phyloP scores from a whole-genome alignment of 2,329 filamentous ascomycete species.

The Colletotrichum incanum region DNA sequence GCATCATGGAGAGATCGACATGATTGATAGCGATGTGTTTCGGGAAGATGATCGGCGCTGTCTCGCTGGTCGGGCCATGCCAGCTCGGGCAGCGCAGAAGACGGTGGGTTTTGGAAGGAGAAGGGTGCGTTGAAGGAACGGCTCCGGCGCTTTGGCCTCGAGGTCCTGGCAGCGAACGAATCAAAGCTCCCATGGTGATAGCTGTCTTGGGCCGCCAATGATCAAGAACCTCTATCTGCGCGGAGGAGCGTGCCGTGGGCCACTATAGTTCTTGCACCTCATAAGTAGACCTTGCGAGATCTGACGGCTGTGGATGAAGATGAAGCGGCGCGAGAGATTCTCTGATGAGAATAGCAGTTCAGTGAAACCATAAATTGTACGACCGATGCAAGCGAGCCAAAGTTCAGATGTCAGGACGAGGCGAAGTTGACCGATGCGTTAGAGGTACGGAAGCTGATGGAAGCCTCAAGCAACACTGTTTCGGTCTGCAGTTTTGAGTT shows the following conservation, averaged over 20 bases:
- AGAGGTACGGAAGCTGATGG: constrained; percentile 3
- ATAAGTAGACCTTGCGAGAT: constrained; percentile 19
- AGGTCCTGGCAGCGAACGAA: constrained; percentile 5
- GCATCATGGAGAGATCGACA: constrained; percentile 21
- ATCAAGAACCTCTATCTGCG: neutral
- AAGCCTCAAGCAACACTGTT: constrained; percentile 20
- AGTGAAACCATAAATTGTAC: constrained; percentile 18
- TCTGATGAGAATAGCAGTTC: constrained; percentile 21
- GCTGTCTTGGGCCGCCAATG: neutral
- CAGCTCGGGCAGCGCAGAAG: constrained; percentile 29
- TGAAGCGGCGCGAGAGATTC: constrained; percentile 12
- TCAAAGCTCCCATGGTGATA: constrained; percentile 11
- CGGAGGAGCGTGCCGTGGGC: neutral
- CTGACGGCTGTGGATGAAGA: constrained; percentile 33
- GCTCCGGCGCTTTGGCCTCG: constrained; percentile 19
- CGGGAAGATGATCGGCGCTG: constrained; percentile 18
- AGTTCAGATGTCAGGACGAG: constrained; percentile 26
- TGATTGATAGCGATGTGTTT: constrained; percentile 9
- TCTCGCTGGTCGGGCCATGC: constrained; percentile 19
- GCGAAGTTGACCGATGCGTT: constrained; percentile 18
- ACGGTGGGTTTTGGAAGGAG: constrained; percentile 6
- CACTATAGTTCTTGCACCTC: neutral
- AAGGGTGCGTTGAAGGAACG: neutral
- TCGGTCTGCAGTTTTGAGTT: constrained; percentile 29
- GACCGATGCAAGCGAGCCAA: constrained; percentile 12